These are phyloP conservation scores for Helicostylum pulchrum DNA, from an alignment of 192 early-diverging fungal species.

Conservation along the genomic window DNA sequence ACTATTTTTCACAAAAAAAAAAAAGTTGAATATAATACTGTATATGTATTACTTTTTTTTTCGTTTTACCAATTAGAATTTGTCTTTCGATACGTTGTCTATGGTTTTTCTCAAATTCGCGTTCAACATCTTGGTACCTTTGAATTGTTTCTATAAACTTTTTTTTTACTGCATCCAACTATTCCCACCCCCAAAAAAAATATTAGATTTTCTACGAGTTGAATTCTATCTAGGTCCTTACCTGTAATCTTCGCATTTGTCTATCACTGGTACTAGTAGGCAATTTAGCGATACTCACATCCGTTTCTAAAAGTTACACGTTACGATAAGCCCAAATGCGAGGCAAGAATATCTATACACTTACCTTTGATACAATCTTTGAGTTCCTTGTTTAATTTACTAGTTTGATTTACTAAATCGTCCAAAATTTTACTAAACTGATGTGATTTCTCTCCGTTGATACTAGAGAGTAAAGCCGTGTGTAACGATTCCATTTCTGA, in stretches of 20 bases:
- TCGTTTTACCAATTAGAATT: conserved; percentile 64
- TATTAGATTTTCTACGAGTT: neutral
- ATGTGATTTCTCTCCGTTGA: conserved; percentile 23
- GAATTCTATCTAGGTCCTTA: neutral
- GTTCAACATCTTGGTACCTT: conserved; percentile 71
- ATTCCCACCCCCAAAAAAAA: neutral
- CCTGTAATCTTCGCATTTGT: conserved; percentile 4
- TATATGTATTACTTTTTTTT: neutral
- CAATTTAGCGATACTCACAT: conserved; percentile 18
- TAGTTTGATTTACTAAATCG: conserved; percentile 21
- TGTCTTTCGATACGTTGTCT: conserved; percentile 77
- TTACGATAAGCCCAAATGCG: neutral
- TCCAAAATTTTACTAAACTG: conserved; percentile 15
- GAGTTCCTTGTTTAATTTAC: conserved; percentile 21
- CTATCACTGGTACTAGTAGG: neutral
- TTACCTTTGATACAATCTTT: conserved; percentile 49
- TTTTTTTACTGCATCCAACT: conserved; percentile 46
- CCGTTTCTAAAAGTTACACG: neutral
- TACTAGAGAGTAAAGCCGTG: conserved; percentile 23
- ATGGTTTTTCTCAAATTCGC: conserved; percentile 74
- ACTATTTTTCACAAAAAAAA: conserved; percentile 41
- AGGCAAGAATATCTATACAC: neutral
- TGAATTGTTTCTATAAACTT: conserved; percentile 61
- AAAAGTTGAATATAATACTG: conserved; percentile 1
- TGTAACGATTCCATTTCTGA: conserved; percentile 29